Percentiles rank a stretch among this genome's conserved stretches.
These are phyloP conservation scores for Strobilomyces confusus DNA, from an alignment of 768 basidiomycete genomes.

Conservation along the genomic window DNA sequence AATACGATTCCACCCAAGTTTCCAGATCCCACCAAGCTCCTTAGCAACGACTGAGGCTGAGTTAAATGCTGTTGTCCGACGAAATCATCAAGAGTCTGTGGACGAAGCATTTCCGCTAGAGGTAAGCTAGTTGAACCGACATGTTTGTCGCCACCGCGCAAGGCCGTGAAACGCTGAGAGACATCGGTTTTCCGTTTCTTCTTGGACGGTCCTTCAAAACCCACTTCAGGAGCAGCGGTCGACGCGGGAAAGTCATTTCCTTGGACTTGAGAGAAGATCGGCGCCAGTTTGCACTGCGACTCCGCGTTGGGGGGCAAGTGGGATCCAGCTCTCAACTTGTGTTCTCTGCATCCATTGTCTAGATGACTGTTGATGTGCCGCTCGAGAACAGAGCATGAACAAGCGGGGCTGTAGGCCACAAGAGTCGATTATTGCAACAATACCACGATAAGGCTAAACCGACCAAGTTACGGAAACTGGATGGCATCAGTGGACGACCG, in stretches of 20 bases:
- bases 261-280: slow-evolving; percentile 37
- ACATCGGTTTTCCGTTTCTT: slow-evolving; percentile 30
- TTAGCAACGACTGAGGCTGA: slow-evolving; percentile 52
- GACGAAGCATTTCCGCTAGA: slow-evolving; percentile 71
- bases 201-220: slow-evolving; percentile 14
- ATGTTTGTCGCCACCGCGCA: slow-evolving; percentile 17
- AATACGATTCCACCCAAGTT: slow-evolving; percentile 58
- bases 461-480: slow-evolving; percentile 23
- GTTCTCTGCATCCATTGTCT: slow-evolving; percentile 41
- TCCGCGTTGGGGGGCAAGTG: slow-evolving; percentile 12
- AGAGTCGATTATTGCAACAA: background rate
- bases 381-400: slow-evolving; percentile 39
- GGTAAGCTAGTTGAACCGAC: slow-evolving; percentile 39
- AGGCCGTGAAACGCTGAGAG: slow-evolving; percentile 6
- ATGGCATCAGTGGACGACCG: background rate
- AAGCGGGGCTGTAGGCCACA: slow-evolving; percentile 44
- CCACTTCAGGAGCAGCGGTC: slow-evolving; percentile 7
- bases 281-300: slow-evolving; percentile 33
- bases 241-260: slow-evolving; percentile 8
- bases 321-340: slow-evolving; percentile 1
- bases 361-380: slow-evolving; percentile 48
- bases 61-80: slow-evolving; percentile 69
- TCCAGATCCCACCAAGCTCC: slow-evolving; percentile 47
- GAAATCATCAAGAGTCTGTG: slow-evolving; percentile 58
- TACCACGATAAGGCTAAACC: slow-evolving; percentile 3